phyloP scores from a whole-genome alignment of 805 yeast species.

The Candida ipomoeae region DNA sequence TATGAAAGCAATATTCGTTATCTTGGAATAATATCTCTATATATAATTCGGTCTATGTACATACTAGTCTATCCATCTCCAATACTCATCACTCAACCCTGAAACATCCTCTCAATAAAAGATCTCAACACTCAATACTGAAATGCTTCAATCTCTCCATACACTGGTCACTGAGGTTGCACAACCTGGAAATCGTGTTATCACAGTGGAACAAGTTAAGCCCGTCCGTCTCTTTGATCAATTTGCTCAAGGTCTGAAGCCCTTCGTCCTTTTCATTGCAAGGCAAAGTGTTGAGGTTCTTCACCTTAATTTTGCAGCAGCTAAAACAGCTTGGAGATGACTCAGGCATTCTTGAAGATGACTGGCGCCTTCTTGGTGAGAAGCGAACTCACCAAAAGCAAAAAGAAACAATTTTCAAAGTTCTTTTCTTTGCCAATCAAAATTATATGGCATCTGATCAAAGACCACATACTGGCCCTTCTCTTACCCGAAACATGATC shows the following conservation, averaged over 20 bases:
- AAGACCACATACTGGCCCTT: slow-evolving; percentile 9
- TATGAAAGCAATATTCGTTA: too few relatives aligned
- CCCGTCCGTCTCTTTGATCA: slow-evolving; percentile 32
- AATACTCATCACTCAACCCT: too few relatives aligned
- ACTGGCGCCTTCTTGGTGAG: slow-evolving; percentile 21
- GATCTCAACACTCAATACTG: too few relatives aligned
- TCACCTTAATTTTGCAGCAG: slow-evolving; percentile 24
- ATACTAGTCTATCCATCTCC: too few relatives aligned
- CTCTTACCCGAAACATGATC: slow-evolving; percentile 16
- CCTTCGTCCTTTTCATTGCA: slow-evolving; percentile 25
- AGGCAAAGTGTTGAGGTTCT: slow-evolving; percentile 27
- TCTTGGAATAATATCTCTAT: too few relatives aligned
- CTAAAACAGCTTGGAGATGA: slow-evolving; percentile 17
- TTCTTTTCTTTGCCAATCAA: slow-evolving; percentile 26
- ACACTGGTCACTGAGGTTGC: slow-evolving; percentile 20
- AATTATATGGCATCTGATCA: slow-evolving; percentile 26
- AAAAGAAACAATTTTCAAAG: slow-evolving; percentile 33
- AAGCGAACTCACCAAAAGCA: slow-evolving; percentile 26
- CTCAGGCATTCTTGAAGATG: slow-evolving; percentile 11
- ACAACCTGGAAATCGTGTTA: slow-evolving; percentile 23
- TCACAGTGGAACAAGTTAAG: slow-evolving; percentile 26
- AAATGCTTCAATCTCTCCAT: too few relatives aligned
- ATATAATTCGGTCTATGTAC: too few relatives aligned
- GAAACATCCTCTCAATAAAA: too few relatives aligned
- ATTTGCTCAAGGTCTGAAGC: slow-evolving; percentile 20